These are phyloP conservation scores for Plasmodium falciparum DNA, from an alignment of 169 alveolate species.

Conservation along the genomic window DNA sequence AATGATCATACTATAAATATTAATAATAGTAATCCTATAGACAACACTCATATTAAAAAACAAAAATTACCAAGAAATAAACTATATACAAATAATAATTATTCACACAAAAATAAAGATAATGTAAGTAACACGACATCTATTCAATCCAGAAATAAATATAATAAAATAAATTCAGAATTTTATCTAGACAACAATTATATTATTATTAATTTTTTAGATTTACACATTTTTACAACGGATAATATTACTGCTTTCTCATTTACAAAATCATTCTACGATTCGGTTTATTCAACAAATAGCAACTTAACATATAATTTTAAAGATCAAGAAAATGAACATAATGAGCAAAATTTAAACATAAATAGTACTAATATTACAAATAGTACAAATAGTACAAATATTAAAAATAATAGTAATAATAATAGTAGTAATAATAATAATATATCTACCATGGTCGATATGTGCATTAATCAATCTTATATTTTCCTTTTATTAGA, in stretches of 20 bases:
- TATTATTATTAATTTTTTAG: slow-evolving; percentile 68
- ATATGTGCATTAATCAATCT: slow-evolving; percentile 62
- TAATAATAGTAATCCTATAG: slow-evolving; percentile 12
- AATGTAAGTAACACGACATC: not conserved
- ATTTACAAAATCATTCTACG: slow-evolving; percentile 50
- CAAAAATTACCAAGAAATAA: slow-evolving; percentile 22
- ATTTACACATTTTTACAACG: slow-evolving; percentile 47
- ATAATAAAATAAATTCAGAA: slow-evolving; percentile 5
- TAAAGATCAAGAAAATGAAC: not conserved
- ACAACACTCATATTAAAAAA: not conserved
- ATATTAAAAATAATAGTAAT: too few relatives aligned
- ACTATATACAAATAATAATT: slow-evolving; percentile 19
- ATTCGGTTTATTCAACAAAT: slow-evolving; percentile 22
- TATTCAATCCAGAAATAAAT: not conserved
- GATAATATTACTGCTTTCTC: slow-evolving; percentile 56
- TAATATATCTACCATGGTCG: slow-evolving; percentile 27
- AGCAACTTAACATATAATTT: not conserved
- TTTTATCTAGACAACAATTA: slow-evolving; percentile 63
- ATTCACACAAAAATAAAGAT: not conserved
- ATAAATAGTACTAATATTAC: not conserved
- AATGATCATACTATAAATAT: slow-evolving; percentile 14
- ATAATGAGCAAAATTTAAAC: not conserved
- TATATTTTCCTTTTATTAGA: slow-evolving; percentile 66
- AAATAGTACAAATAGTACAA: not conserved
- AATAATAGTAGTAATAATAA: slow-evolving; percentile 1